Conservation (phyloP, 2,329 filamentous ascomycete genomes). For the Colletotrichum australisinense region DNA sequence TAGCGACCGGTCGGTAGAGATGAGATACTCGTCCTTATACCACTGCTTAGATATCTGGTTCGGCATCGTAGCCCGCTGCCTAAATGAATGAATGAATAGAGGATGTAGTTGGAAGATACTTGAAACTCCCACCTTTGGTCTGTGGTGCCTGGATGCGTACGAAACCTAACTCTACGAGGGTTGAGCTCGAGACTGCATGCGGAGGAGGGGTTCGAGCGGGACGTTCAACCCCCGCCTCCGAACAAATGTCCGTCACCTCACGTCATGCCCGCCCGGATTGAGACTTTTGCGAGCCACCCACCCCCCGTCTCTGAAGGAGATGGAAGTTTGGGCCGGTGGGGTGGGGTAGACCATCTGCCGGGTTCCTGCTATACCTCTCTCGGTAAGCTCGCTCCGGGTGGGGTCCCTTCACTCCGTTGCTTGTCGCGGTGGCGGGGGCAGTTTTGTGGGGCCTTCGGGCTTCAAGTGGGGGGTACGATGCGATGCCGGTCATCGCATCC, state of each 20-base stretch:
- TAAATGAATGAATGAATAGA: not conserved
- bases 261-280: not conserved
- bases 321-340: not conserved
- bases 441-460: not conserved
- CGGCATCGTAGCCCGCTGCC: slow-evolving; percentile 4
- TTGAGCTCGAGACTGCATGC: not conserved
- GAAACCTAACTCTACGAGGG: not conserved
- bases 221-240: not conserved
- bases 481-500: too few relatives aligned
- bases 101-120: slow-evolving; percentile 9
- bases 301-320: not conserved
- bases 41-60: slow-evolving; percentile 51
- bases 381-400: not conserved
- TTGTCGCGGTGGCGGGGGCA: not conserved
- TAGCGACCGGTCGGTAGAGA: slow-evolving; percentile 70
- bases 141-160: not conserved
- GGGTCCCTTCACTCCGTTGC: not conserved
- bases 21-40: slow-evolving; percentile 65
- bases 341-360: not conserved
- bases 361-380: not conserved
- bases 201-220: slow-evolving; percentile 14
- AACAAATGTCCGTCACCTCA: not conserved
- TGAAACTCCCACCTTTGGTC: slow-evolving; percentile 11
- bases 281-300: not conserved
- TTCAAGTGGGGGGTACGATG: not conserved